Evolutionary conservation across 495 filamentous ascomycete genomes (phyloP), one percentile per base, ranked within the genome.

Genomic region (Aspergillus leporis): DNA sequence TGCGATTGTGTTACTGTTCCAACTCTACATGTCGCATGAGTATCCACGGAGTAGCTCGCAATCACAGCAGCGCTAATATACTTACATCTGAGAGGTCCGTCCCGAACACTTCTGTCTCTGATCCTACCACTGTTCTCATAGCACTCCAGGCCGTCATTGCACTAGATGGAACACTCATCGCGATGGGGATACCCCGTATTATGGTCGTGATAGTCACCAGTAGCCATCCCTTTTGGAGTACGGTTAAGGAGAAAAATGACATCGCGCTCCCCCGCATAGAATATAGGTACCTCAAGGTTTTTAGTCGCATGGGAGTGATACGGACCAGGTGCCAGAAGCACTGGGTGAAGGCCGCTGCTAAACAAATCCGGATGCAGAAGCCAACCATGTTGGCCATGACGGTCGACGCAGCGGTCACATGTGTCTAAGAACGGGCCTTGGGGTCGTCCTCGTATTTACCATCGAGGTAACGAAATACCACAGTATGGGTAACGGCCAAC

Each of bases 281-380:
- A 32, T 51, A 51, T 0, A 51, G 48, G 4, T n/a, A 30, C 30
- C 31, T 22, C 23, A 51, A 28, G 8, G n/a, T 30, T n/a, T 32
- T 22, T 5, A 51, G 23, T 13, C 30, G 21, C 25, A 51, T 28
- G n/a, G 48, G 48, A 5, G 48, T 4, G 5, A 51, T 12, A 16
- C 48, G 48, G 3, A 51, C 48, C 4, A 51, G 14, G 16, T 32
- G 48, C 48, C 48, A 51, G 23, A 51, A 51, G 12, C 22, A 51
- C n/a, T 51, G 48, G 12, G 48, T 51, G 9, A 51, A 51, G 6
- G 30, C 48, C n/a, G 48, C 48, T 7, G 48, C 48, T 14, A 51
- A n/a, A 9, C 12, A 30, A 16, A 32, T 31, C 5, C 48, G 48
- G n/a, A 51, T 51, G 14, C 21, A 18, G 14, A 51, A 51, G n/a